A percentile compares a stretch with the other conserved stretches of the same genome.
These are phyloP conservation scores for Colletotrichum costaricense DNA, from an alignment of 2,329 filamentous ascomycete species.

Conservation along the genomic window DNA sequence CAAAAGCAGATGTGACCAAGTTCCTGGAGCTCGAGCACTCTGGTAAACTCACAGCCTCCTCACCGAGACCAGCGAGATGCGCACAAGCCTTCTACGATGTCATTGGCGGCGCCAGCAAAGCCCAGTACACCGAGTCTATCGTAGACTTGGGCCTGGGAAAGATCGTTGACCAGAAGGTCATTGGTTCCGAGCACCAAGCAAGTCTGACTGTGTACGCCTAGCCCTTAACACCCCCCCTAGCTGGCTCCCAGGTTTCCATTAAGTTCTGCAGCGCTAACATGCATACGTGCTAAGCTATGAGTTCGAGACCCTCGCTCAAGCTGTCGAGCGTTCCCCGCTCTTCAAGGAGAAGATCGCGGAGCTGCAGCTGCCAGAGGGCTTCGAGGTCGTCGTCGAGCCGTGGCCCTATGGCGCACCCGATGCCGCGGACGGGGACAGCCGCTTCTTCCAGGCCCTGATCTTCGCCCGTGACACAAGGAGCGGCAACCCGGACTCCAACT, in stretches of 20 bases:
- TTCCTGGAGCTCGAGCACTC: conserved; percentile 56
- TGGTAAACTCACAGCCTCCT: conserved; percentile 39
- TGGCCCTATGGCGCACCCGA: conserved; percentile 48
- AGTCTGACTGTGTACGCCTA: conserved; percentile 44
- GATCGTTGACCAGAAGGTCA: conserved; percentile 41
- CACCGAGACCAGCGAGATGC: conserved; percentile 46
- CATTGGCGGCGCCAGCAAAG: conserved; percentile 40
- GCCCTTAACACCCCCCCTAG: background rate
- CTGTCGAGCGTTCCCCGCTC: conserved; percentile 42
- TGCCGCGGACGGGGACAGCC: conserved; percentile 41
- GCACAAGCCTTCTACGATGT: conserved; percentile 51
- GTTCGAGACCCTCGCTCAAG: conserved; percentile 48
- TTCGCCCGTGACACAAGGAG: conserved; percentile 45
- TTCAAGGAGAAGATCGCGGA: conserved; percentile 46
- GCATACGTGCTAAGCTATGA: conserved; percentile 40
- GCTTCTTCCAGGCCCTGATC: conserved; percentile 48
- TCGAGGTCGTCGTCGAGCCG: conserved; percentile 57
- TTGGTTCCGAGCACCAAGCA: conserved; percentile 44
- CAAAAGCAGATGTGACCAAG: conserved; percentile 52
- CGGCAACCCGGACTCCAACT: conserved; percentile 56
- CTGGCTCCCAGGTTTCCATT: background rate
- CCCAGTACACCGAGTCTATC: conserved; percentile 48
- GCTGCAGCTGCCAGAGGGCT: conserved; percentile 44
- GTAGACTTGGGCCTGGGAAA: conserved; percentile 45
- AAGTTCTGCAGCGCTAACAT: background rate